A percentile compares a stretch with the other conserved stretches of the same genome.
Conservation (phyloP, 2,329 filamentous ascomycete species). For the Penicillium sp. region DNA sequence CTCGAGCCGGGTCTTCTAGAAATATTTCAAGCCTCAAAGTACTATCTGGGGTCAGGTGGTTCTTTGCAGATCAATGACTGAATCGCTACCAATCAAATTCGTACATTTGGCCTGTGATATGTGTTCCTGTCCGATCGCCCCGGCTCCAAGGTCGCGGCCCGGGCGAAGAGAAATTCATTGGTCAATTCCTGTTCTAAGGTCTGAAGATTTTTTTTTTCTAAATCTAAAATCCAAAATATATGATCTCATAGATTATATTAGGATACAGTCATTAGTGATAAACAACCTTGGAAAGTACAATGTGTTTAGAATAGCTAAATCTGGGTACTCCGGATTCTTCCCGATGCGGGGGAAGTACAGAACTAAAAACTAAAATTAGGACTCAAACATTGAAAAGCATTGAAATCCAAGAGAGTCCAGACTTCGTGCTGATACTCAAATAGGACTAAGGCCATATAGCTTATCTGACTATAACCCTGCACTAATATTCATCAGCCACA, state of each 20-base stretch:
- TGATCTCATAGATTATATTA: neutral
- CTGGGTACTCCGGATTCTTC: neutral
- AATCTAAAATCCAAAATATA: neutral
- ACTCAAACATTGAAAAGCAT: neutral
- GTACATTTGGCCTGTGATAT: neutral
- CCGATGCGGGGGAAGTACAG: neutral
- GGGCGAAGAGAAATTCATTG: neutral
- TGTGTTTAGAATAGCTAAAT: neutral
- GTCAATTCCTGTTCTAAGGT: neutral
- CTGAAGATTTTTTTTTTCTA: neutral
- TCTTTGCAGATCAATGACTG: neutral
- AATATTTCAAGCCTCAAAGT: neutral
- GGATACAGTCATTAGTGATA: neutral
- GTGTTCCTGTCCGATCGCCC: conserved; percentile 3
- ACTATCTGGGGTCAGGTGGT: conserved; percentile 5
- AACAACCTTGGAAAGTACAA: neutral
- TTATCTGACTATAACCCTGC: neutral
- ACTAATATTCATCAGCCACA: neutral
- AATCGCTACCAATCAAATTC: neutral
- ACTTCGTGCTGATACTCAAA: neutral
- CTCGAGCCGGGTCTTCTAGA: conserved; percentile 1
- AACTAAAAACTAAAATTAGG: neutral
- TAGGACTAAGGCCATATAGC: conserved; percentile 1
- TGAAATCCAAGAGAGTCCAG: neutral
- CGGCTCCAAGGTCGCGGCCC: neutral